phyloP scores from a whole-genome alignment of 129 eudicot genomes.

The Lactuca sativa region DNA sequence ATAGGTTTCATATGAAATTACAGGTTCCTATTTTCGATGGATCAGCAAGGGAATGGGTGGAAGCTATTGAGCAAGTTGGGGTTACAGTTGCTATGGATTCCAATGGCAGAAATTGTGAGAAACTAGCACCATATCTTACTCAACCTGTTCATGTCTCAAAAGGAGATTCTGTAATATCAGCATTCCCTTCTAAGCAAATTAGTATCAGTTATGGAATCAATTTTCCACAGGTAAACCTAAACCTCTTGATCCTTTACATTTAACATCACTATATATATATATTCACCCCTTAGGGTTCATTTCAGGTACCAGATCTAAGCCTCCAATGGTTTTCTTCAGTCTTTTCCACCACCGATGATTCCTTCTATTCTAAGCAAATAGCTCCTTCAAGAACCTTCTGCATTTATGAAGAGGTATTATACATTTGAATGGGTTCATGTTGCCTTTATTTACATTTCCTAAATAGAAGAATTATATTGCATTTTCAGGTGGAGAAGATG shows the following conservation, averaged over 20 bases:
- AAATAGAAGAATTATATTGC: constrained; percentile 13
- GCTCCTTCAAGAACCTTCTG: constrained; percentile 95
- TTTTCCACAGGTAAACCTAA: constrained; percentile 61
- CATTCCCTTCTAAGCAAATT: constrained; percentile 58
- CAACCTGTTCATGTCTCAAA: constrained; percentile 65
- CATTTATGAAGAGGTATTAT: constrained; percentile 77
- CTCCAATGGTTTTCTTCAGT: constrained; percentile 73
- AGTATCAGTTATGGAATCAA: constrained; percentile 70
- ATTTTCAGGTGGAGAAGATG: constrained; percentile 85
- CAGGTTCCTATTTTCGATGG: constrained; percentile 97
- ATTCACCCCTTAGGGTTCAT: constrained; percentile 5
- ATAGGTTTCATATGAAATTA: not conserved
- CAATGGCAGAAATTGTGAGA: constrained; percentile 55
- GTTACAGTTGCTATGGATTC: constrained; percentile 61
- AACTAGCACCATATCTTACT: constrained; percentile 77
- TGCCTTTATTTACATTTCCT: not conserved
- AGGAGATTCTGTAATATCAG: constrained; percentile 69
- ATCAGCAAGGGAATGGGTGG: constrained; percentile 90
- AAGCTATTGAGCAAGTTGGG: constrained; percentile 76
- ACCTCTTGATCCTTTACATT: not conserved
- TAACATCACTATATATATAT: not conserved
- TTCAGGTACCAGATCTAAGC: constrained; percentile 75
- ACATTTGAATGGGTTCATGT: not conserved
- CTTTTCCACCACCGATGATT: constrained; percentile 21
- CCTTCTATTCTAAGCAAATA: constrained; percentile 63